Base-by-base conservation (phyloP, 164 flowering plant genomes). In the Magnolia officinalis region DNA sequence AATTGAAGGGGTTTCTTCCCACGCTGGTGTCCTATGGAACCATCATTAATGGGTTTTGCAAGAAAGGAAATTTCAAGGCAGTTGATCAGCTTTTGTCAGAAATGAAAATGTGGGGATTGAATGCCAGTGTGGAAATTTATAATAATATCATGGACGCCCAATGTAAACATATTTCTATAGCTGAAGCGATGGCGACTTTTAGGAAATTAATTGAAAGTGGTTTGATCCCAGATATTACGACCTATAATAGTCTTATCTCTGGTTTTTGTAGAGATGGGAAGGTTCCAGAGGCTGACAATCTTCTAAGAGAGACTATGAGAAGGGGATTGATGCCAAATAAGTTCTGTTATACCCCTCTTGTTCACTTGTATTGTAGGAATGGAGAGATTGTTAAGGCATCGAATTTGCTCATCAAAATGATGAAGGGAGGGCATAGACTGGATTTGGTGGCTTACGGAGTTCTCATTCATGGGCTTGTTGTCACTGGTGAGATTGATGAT, bases 1-100 rank as follows among this genome's bases (percentile, higher is more conserved):
- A 92, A 77, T n/a, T 80, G 77, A 89, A 88, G 77, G 95, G 96
- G 0, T 87, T 92, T 82, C 68, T 89, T 72, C 94, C 98, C 8
- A 86, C 88, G 0, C 23, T 86, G 73, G 82, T 83, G 72, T 88
- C 97, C n/a, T 94, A 89, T 75, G 98, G 97, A 31, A 78, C 89
- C 1, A 74, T 94, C 70, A 82, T 92, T 7, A 86, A 82, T 80
- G 94, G 89, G 37, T 85, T 85, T 67, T 91, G 97, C 80, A 87
- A 81, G 78, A 74, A 71, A 71, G 92, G 95, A 50, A 76, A 85
- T 55, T 91, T 92, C 78, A 80, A 83, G 80, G 83, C 74, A 14
- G 77, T 86, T 80, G 85, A 89, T 79, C 73, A 70, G 79, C 85
- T 92, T 75, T 69, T 90, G 74, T 71, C 59, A 63, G 95, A 94